These are phyloP conservation scores for Tulasnella sp. DNA, from an alignment of 768 basidiomycete species.

Conservation along the genomic window DNA sequence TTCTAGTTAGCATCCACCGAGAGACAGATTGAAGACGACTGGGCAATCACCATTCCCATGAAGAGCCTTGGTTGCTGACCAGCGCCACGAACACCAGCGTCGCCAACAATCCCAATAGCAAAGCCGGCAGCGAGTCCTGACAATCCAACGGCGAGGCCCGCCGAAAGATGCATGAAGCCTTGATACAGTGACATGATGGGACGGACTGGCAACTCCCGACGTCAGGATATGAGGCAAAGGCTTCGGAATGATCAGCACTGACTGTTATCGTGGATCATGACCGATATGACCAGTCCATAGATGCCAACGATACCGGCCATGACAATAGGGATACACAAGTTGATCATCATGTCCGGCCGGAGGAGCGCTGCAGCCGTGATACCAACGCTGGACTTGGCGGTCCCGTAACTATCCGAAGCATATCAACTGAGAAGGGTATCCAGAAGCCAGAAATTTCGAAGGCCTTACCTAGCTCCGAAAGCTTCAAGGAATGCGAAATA, in stretches of 20 bases:
- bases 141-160: conserved; percentile 83
- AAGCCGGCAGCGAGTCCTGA: conserved; percentile 96
- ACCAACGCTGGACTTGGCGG: conserved; percentile 96
- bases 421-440: not conserved
- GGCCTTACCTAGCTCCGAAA: not conserved
- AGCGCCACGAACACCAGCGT: conserved; percentile 95
- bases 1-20: not conserved
- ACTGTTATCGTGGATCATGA: conserved; percentile 84
- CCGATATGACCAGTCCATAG: conserved; percentile 96
- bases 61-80: conserved; percentile 92
- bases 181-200: conserved; percentile 81
- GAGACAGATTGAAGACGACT: not conserved
- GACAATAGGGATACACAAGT: conserved; percentile 91
- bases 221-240: not conserved
- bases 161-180: conserved; percentile 89
- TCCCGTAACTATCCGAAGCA: conserved; percentile 71
- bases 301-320: conserved; percentile 99
- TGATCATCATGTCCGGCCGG: conserved; percentile 96
- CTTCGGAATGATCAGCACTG: conserved; percentile 34
- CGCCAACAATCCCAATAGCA: conserved; percentile 96
- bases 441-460: not conserved
- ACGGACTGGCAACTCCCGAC: conserved; percentile 41
- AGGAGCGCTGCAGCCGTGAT: conserved; percentile 97
- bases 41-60: conserved; percentile 72
- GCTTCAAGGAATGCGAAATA: not conserved